Evolutionary conservation across 352 stramenopile species (phyloP).

Genomic region (Phytophthora sojae): DNA sequence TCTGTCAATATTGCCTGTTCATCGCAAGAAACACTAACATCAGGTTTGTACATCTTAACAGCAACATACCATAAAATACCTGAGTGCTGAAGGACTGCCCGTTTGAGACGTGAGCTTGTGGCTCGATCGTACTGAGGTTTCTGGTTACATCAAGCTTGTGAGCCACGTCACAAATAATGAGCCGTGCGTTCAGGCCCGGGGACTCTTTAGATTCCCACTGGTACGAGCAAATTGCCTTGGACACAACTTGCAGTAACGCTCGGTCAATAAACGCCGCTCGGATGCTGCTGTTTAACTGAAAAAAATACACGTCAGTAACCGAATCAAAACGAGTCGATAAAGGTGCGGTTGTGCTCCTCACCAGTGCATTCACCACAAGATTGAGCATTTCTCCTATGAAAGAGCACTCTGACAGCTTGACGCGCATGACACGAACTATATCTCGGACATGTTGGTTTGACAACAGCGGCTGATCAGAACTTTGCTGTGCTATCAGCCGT

Average conservation of each 20-base stretch:
- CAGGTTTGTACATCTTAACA: neutral
- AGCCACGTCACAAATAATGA: constrained; percentile 33
- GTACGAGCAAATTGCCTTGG: constrained; percentile 28
- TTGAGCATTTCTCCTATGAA: constrained; percentile 28
- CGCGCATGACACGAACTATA: constrained; percentile 36
- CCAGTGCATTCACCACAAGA: constrained; percentile 28
- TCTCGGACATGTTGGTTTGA: constrained; percentile 30
- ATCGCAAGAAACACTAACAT: neutral
- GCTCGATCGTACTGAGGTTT: constrained; percentile 32
- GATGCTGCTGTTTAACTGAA: constrained; percentile 27
- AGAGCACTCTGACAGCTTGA: constrained; percentile 22
- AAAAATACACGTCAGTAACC: neutral
- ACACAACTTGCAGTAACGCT: constrained; percentile 35
- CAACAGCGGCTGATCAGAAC: constrained; percentile 8
- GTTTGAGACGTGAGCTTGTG: constrained; percentile 20
- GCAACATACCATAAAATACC: constrained; percentile 10
- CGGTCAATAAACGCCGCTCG: constrained; percentile 31
- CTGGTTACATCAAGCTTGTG: constrained; percentile 36
- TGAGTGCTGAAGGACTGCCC: constrained; percentile 15
- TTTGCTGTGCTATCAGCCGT: constrained; percentile 13
- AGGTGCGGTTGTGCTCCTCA: neutral
- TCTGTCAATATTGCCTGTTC: constrained; percentile 43
- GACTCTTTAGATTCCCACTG: constrained; percentile 20
- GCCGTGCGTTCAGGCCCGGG: constrained; percentile 15
- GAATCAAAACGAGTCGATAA: neutral